Evolutionary conservation across 2,329 filamentous ascomycete genomes (phyloP), one percentile per base, ranked within the genome.

Genomic region (Zarea fungicola): DNA sequence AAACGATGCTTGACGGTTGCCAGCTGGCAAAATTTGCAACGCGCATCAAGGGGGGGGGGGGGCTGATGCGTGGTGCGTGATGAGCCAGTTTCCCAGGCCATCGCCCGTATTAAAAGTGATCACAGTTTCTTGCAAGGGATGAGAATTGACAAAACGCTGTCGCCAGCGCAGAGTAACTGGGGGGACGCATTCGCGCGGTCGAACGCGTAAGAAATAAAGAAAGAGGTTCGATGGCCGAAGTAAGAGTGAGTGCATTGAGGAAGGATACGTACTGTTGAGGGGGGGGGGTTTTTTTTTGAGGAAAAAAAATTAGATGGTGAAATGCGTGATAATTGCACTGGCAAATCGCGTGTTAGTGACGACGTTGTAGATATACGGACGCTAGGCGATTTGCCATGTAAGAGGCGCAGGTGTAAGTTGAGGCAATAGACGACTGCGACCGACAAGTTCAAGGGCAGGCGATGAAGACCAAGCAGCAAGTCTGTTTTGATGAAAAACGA

Each of bases 201-300:
- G 26, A 29, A 8, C 8, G 18, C n/a, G 29, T 14, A 16, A 22
- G 22, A 21, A 36, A 44, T 28, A 21, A 16, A 28, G 39, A 5
- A 21, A 23, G 23, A 44, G 34, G 49, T 29, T 28, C 26, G 23
- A 32, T 18, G 35, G n/a, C 28, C 7, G 22, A 37, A 21, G 44
- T 11, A 18, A n/a, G n/a, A n/a, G n/a, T n/a, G 31, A 36, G 29
- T 49, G 31, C 28, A 51, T 35, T 43, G 36, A 36, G 49, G 42
- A 26, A 40, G 34, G 19, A 34, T n/a, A 41, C 52, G 35, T 54
- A 54, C 52, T 29, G 52, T 48, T 47, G 46, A 34, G 49, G 49
- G 46, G 42, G n/a, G n/a, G n/a, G n/a, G n/a, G n/a, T n/a, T n/a
- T n/a, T n/a, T 52, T 51, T 52, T 54, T 29, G 39, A 45, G 36